Evolutionary conservation across 2,329 filamentous ascomycete species (phyloP).

Genomic region (Colletotrichum chrysophilum): DNA sequence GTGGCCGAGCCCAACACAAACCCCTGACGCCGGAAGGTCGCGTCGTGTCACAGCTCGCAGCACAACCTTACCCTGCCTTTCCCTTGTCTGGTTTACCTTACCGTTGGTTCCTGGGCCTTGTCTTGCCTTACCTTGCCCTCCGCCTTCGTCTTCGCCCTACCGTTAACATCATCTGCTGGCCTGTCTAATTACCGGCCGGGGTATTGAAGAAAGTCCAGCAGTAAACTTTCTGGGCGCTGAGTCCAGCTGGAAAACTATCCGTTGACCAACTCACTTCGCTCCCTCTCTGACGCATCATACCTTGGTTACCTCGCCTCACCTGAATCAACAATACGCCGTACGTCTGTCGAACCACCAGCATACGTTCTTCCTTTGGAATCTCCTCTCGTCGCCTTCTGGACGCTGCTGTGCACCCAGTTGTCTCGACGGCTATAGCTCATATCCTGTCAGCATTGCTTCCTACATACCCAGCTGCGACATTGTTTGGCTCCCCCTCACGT

Average conservation of each 20-base stretch:
- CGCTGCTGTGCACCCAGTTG: slow-evolving; percentile 18
- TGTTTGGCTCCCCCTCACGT: background rate
- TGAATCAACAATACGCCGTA: slow-evolving; percentile 1
- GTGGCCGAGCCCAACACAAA: slow-evolving; percentile 7
- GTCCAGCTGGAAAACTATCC: background rate
- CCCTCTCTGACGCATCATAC: background rate
- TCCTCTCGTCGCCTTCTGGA: background rate
- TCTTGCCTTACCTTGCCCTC: background rate
- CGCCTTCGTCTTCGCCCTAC: slow-evolving; percentile 9
- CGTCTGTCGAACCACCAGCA: slow-evolving; percentile 3
- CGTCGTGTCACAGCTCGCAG: slow-evolving; percentile 12
- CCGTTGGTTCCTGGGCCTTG: background rate
- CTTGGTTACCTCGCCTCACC: background rate
- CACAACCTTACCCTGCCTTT: background rate
- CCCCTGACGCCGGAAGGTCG: slow-evolving; percentile 19
- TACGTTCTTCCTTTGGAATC: background rate
- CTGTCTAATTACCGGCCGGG: background rate
- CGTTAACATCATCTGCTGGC: background rate
- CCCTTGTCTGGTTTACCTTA: background rate
- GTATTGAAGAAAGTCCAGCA: background rate
- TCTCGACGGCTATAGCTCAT: background rate
- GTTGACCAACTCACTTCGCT: background rate
- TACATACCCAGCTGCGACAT: background rate
- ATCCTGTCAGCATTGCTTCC: background rate
- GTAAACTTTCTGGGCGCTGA: slow-evolving; percentile 13